phyloP scores from a whole-genome alignment of 1,284 basidiomycete species.

The Pseudozyma tsukubaensis region DNA sequence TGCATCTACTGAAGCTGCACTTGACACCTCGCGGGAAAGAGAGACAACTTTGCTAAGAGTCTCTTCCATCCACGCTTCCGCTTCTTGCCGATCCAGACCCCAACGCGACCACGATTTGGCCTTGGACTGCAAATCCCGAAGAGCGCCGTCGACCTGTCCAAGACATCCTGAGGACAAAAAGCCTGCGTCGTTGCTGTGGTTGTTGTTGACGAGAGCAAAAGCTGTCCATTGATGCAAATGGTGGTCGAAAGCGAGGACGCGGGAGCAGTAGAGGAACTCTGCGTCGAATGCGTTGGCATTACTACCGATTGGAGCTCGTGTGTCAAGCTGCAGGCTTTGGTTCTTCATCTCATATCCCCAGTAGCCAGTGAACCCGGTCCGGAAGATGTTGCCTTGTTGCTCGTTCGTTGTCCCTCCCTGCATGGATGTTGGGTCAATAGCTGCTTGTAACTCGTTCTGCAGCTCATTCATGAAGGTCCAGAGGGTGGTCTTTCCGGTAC shows the following conservation, averaged over 20 bases:
- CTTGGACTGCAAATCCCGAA: conserved; percentile 14
- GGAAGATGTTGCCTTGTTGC: conserved; percentile 64
- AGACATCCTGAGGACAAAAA: conserved; percentile 1
- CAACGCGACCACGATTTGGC: conserved; percentile 25
- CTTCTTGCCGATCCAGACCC: conserved; percentile 13
- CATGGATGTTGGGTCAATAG: conserved; percentile 11
- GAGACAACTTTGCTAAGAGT: background rate
- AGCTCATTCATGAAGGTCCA: conserved; percentile 58
- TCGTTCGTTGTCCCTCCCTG: conserved; percentile 5
- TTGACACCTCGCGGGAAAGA: background rate
- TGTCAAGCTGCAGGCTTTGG: conserved; percentile 68
- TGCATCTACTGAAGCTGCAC: background rate
- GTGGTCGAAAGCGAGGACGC: conserved; percentile 69
- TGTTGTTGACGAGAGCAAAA: conserved; percentile 57
- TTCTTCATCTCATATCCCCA: conserved; percentile 74
- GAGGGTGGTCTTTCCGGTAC: conserved; percentile 28
- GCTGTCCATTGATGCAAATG: conserved; percentile 70
- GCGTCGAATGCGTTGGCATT: conserved; percentile 57
- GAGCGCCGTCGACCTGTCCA: conserved; percentile 9
- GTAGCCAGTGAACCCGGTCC: conserved; percentile 72
- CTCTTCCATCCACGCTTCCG: conserved; percentile 31
- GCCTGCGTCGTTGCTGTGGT: background rate
- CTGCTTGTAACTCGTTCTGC: conserved; percentile 42
- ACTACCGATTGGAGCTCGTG: conserved; percentile 8
- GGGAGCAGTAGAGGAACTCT: conserved; percentile 69